Percentiles rank a stretch among this genome's conserved stretches.
phyloP scores from a whole-genome alignment of 2,329 filamentous ascomycete genomes.

The Pseudofabraea citricarpa region DNA sequence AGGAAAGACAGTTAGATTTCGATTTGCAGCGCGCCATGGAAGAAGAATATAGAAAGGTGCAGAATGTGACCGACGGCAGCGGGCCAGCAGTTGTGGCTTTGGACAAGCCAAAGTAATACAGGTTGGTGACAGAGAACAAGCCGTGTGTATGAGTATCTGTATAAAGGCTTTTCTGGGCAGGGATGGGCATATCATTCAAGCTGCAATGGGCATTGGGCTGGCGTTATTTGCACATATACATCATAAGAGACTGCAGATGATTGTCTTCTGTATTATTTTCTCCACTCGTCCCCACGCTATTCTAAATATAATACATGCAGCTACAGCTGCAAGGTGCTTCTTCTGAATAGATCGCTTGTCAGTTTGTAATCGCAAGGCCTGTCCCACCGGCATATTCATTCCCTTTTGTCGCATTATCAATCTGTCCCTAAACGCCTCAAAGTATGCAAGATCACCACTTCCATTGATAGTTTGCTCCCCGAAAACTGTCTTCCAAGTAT shows the following conservation, averaged over 20 bases:
- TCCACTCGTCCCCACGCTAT: constrained; percentile 1
- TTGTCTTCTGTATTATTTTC: constrained; percentile 1
- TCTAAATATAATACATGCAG: constrained; percentile 5
- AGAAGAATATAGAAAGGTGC: constrained; percentile 83
- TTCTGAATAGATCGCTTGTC: neutral
- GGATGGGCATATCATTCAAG: no score
- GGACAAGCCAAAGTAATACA: constrained; percentile 2
- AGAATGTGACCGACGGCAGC: constrained; percentile 61
- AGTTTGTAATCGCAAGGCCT: neutral
- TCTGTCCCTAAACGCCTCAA: constrained; percentile 1
- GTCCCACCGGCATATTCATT: constrained; percentile 4
- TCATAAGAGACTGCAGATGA: neutral
- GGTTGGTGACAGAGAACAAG: no score
- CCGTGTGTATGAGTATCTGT: no score
- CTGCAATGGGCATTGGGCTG: neutral
- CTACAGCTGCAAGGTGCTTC: neutral
- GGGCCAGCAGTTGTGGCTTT: constrained; percentile 4
- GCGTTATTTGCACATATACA: neutral
- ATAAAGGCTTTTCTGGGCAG: no score
- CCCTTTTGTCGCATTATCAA: constrained; percentile 4
- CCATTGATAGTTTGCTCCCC: neutral
- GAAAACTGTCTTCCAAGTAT: constrained; percentile 9
- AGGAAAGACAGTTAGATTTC: constrained; percentile 89
- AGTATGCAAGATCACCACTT: constrained; percentile 2
- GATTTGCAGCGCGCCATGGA: constrained; percentile 84